phyloP scores from a whole-genome alignment of 176 grass and related monocot species.

The Oryza longistaminata region DNA sequence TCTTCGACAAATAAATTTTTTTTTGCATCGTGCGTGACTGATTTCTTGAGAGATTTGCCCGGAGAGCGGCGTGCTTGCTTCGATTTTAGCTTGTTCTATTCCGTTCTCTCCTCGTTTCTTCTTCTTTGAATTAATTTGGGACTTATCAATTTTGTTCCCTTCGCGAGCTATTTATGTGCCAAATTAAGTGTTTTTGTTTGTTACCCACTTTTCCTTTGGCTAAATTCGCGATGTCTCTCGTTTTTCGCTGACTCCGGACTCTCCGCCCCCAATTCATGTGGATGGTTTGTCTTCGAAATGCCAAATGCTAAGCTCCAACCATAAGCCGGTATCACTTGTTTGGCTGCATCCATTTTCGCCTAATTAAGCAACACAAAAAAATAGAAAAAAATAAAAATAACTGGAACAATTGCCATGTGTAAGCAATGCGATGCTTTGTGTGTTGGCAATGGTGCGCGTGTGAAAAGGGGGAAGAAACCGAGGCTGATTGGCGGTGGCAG shows the following conservation, averaged over 20 bases:
- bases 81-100: neutral
- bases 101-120: slow-evolving; percentile 16
- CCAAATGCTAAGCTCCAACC: neutral
- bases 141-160: neutral
- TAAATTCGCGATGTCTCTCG: neutral
- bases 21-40: neutral
- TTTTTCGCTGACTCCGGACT: neutral
- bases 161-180: neutral
- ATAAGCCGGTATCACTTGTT: neutral
- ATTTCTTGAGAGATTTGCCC: slow-evolving; percentile 12
- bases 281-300: neutral
- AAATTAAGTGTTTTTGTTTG: neutral
- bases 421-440: slow-evolving; percentile 40
- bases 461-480: slow-evolving; percentile 19
- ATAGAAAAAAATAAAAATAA: neutral
- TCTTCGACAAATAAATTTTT: too few relatives aligned
- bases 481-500: neutral
- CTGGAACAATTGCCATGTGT: slow-evolving; percentile 22
- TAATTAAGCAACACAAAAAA: neutral
- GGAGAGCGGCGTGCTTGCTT: slow-evolving; percentile 15
- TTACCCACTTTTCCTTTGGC: neutral
- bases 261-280: neutral
- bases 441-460: slow-evolving; percentile 30
- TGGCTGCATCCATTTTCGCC: neutral
- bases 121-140: neutral